Conservation (phyloP, 1,139 yeast genomes). For the Magnusiomyces paraingens region DNA sequence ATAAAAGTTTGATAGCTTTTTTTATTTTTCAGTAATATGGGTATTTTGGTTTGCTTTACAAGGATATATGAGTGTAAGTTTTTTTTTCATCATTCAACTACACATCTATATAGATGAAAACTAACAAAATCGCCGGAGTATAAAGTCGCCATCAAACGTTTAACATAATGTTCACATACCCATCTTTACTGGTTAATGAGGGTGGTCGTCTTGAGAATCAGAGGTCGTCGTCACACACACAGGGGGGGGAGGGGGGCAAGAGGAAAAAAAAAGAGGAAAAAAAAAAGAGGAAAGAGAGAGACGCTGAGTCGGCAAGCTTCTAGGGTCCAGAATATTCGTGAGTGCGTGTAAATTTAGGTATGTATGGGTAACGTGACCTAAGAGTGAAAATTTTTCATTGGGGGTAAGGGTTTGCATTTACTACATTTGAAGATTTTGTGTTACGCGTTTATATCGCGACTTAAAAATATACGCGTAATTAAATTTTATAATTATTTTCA, state of each 20-base stretch:
- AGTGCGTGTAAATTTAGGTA: too few species aligned
- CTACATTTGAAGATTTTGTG: too few species aligned
- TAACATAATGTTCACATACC: slow-evolving; percentile 5
- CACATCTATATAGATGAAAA: background rate
- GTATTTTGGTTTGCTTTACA: background rate
- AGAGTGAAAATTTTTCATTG: background rate
- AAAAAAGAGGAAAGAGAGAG: slow-evolving; percentile 5
- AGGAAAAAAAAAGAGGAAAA: slow-evolving; percentile 5
- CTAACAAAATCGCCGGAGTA: background rate
- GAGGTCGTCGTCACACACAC: slow-evolving; percentile 13
- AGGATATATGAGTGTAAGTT: background rate
- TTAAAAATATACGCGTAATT: too few species aligned
- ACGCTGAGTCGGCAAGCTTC: too few species aligned
- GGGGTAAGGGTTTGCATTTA: background rate
- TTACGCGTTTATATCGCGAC: too few species aligned
- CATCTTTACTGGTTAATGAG: slow-evolving; percentile 11
- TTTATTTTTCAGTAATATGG: background rate
- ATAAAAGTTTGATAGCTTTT: background rate
- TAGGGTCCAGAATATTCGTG: too few species aligned
- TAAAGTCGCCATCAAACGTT: background rate
- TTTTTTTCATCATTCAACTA: background rate
- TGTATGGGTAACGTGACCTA: background rate
- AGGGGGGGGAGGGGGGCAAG: background rate
- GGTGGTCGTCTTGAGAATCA: slow-evolving; percentile 10
- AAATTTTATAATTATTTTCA: too few species aligned